Evolutionary conservation across 2,329 filamentous ascomycete species (phyloP), one percentile per base, ranked within the genome.

Genomic region (Diplodia sapinea): DNA sequence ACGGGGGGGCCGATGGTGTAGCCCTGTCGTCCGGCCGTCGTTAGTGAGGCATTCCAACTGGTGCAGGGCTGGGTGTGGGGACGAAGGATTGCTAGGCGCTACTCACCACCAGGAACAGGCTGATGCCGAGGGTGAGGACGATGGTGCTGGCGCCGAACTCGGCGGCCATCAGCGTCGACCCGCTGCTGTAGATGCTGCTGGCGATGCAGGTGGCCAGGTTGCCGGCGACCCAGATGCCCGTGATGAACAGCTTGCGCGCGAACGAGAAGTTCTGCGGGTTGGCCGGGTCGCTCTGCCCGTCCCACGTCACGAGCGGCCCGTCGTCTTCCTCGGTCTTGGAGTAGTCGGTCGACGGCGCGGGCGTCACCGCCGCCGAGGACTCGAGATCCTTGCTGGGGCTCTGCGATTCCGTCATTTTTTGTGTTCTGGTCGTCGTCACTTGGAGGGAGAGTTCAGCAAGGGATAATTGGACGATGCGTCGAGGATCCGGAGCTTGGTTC

Each of bases 61-160:
- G n/a, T n/a, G n/a, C n/a, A n/a, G n/a, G n/a, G n/a, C n/a, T n/a
- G n/a, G n/a, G n/a, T 23, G 15, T 6, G 40, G 17, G 23, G 49
- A 29, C n/a, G 20, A 8, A 15, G 4, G 8, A 26, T 40, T 26
- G 23, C 23, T 13, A 3, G 17, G 12, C 33, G n/a, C 12, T 5
- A 40, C 55, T 38, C 11, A 70, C 68, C 49, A 70, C 59, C 12
- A 69, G 56, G 11, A 61, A 69, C 2, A 70, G 67, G 31, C 75
- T 71, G 8, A 79, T 69, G 23, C 74, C 72, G 11, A 65, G 68
- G 68, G 73, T 73, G 65, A 76, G 73, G 66, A 57, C 23, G 52
- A 47, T 15, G 68, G 54, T 6, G 69, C 40, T 29, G 65, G 59
- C n/a, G 49, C 26, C 15, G 36, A 57, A 57, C 55, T 57, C 55